Evolutionary conservation across 805 yeast species (phyloP), one percentile per base, ranked within the genome.

Genomic region (Candida gorgasii): DNA sequence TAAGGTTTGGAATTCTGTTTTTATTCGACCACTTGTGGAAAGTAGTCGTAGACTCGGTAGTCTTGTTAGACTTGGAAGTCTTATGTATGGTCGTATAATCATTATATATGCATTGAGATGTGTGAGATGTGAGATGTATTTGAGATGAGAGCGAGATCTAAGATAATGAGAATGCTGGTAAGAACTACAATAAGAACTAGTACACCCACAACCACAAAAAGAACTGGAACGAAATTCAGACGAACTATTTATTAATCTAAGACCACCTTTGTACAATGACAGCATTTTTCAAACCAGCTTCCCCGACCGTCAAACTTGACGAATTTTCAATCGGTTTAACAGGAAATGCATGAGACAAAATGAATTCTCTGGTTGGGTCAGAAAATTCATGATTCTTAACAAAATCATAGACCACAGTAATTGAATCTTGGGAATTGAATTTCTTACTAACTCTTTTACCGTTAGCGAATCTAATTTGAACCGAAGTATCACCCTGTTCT

Each of bases 221-320:
- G n/a, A n/a, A n/a, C n/a, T n/a, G n/a, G n/a, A n/a, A n/a, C n/a
- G n/a, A n/a, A n/a, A n/a, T n/a, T n/a, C n/a, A n/a, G n/a, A n/a
- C n/a, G n/a, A n/a, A 8, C n/a, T 30, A 8, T 12, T 16, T 30
- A 17, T 30, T 5, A 3, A 18, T 9, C 17, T 36, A 76, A 34
- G 57, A 72, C 93, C 95, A 86, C 67, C 93, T 82, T 63, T 89
- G 97, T 13, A 90, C 88, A 22, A 90, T 82, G n/a, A 88, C 96
- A 2, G 97, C 79, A 52, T 87, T 87, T 39, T 77, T 75, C 49
- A 89, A 70, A 24, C 88, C 88, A 4, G 95, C 93, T 20, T 82
- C 89, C 43, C 75, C 78, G 37, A 92, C 79, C 1, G 85, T 76
- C 28, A 72, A 58, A 8, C 66, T 68, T 3, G 36, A 43, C 33